Evolutionary conservation across 2,329 filamentous ascomycete genomes (phyloP).

Genomic region (Alternaria alternata): DNA sequence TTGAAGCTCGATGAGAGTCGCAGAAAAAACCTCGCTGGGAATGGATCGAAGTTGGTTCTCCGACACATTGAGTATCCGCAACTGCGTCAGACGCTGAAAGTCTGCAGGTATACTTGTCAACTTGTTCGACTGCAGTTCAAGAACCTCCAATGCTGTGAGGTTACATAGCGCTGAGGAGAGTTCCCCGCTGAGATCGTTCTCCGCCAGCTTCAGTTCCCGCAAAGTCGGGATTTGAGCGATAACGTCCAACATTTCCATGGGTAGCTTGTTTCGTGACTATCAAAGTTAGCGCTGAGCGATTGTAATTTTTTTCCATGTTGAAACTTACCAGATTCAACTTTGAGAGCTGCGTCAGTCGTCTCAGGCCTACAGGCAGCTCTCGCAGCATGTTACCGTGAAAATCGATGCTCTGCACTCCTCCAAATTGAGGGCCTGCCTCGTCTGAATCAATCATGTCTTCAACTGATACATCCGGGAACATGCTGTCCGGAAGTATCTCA

Average conservation of each 20-base stretch:
- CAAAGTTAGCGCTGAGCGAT: slow-evolving; percentile 9
- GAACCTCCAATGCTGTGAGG: slow-evolving; percentile 74
- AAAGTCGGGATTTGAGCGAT: slow-evolving; percentile 77
- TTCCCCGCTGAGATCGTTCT: slow-evolving; percentile 40
- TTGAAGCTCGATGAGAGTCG: slow-evolving; percentile 74
- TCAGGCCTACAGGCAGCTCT: slow-evolving; percentile 76
- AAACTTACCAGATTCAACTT: slow-evolving; percentile 77
- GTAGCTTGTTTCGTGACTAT: slow-evolving; percentile 81
- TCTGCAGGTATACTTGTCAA: slow-evolving; percentile 74
- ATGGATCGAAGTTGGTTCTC: slow-evolving; percentile 78
- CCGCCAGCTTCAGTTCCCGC: slow-evolving; percentile 79
- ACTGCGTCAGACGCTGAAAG: slow-evolving; percentile 70
- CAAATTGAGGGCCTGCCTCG: slow-evolving; percentile 77
- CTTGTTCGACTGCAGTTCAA: slow-evolving; percentile 84
- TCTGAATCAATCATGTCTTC: slow-evolving; percentile 69
- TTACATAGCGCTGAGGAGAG: slow-evolving; percentile 70
- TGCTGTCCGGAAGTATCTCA: slow-evolving; percentile 72
- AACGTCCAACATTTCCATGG: slow-evolving; percentile 74
- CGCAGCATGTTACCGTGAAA: slow-evolving; percentile 83
- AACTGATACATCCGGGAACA: slow-evolving; percentile 76
- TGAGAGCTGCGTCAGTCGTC: slow-evolving; percentile 76
- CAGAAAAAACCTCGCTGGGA: slow-evolving; percentile 73
- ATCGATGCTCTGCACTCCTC: slow-evolving; percentile 80
- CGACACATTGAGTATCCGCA: slow-evolving; percentile 80
- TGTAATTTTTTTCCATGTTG: background rate